Conservation (phyloP, 2,329 filamentous ascomycete genomes). For the Penicillium thymicola region DNA sequence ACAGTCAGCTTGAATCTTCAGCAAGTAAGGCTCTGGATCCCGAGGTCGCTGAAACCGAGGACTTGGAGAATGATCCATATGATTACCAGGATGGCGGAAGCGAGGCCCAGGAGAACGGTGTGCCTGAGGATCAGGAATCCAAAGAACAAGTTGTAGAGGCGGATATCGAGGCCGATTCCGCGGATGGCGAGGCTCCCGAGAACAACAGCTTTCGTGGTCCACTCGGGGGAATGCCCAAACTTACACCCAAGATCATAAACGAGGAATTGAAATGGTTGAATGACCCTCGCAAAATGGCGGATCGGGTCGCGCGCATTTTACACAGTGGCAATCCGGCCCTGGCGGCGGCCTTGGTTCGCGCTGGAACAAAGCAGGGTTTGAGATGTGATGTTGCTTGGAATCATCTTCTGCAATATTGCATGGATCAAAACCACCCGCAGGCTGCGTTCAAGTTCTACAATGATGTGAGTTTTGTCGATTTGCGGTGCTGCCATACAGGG, state of each 20-base stretch:
- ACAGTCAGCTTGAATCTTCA: neutral
- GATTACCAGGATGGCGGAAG: neutral
- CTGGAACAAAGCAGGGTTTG: conserved; percentile 60
- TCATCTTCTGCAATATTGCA: conserved; percentile 68
- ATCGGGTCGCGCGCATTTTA: conserved; percentile 63
- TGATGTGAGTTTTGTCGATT: conserved; percentile 56
- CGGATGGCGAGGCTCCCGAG: neutral
- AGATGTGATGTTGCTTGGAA: conserved; percentile 82
- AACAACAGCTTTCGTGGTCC: neutral
- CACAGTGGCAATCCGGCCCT: conserved; percentile 59
- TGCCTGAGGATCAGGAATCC: neutral
- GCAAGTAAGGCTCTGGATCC: conserved; percentile 1
- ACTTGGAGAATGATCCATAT: neutral
- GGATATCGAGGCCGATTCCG: neutral
- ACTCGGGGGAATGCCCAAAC: neutral
- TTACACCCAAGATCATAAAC: conserved; percentile 33
- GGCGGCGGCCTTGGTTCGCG: conserved; percentile 65
- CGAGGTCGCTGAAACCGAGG: neutral
- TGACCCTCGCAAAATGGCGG: conserved; percentile 70
- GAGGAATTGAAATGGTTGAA: conserved; percentile 61
- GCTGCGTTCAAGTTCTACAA: conserved; percentile 80
- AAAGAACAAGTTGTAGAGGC: neutral
- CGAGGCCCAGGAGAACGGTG: neutral
- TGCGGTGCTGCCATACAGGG: neutral
- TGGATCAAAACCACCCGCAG: conserved; percentile 59